Conservation (phyloP, 1,284 basidiomycete species). For the Marasmius tenuissimus region DNA sequence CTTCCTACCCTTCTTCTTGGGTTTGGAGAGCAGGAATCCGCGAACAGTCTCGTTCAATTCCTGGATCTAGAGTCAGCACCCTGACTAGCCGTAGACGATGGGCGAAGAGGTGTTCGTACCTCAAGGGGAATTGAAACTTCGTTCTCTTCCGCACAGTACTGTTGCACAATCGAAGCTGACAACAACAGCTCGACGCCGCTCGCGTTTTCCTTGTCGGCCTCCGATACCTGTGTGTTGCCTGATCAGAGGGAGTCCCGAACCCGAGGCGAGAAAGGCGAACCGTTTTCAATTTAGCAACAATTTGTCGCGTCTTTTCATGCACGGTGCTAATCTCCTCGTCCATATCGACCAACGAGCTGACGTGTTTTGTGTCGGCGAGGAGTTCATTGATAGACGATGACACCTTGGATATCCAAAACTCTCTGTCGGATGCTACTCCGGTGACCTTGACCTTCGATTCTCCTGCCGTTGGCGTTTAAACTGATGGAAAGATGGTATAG, state of each 20-base stretch:
- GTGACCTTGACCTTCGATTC: constrained; percentile 57
- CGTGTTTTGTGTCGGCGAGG: constrained; percentile 73
- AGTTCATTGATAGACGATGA: constrained; percentile 61
- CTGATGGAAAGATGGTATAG: constrained; percentile 2
- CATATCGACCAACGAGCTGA: constrained; percentile 51
- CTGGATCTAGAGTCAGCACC: constrained; percentile 31
- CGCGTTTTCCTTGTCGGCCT: constrained; percentile 50
- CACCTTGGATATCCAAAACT: constrained; percentile 79
- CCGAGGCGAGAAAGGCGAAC: constrained; percentile 29
- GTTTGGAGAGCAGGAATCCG: constrained; percentile 21
- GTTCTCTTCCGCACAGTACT: constrained; percentile 58
- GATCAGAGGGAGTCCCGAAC: background rate
- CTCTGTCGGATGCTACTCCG: constrained; percentile 69
- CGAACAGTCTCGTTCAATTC: constrained; percentile 52
- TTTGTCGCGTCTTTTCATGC: constrained; percentile 46
- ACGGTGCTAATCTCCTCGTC: constrained; percentile 59
- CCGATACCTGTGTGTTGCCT: constrained; percentile 38
- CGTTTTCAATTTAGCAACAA: constrained; percentile 46
- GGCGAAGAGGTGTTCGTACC: constrained; percentile 36
- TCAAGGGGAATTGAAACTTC: constrained; percentile 45
- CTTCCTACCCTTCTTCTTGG: constrained; percentile 47
- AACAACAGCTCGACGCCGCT: constrained; percentile 74
- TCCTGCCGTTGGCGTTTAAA: constrained; percentile 15
- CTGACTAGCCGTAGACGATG: background rate
- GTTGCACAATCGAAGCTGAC: constrained; percentile 66